Evolutionary conservation across 768 basidiomycete species (phyloP).

Genomic region (Lyophyllum semitale): DNA sequence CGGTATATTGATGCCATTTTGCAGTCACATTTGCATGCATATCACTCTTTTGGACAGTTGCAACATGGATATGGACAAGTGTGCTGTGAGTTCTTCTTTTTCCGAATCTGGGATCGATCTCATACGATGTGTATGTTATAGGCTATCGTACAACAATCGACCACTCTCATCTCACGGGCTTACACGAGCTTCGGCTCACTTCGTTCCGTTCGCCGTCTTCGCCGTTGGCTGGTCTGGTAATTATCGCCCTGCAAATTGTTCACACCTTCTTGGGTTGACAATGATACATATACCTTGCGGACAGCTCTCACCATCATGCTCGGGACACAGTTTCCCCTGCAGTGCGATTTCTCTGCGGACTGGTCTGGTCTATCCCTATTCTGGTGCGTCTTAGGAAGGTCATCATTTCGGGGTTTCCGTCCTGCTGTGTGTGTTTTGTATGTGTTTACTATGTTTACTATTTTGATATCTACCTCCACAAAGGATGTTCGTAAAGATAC

Average conservation of each 20-base stretch:
- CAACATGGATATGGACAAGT: constrained; percentile 2
- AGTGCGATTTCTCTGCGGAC: constrained; percentile 4
- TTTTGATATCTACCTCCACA: no score
- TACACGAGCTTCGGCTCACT: constrained; percentile 14
- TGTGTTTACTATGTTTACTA: background rate
- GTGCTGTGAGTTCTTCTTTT: background rate
- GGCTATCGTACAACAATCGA: constrained; percentile 12
- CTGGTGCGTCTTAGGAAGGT: constrained; percentile 8
- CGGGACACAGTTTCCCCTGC: constrained; percentile 9
- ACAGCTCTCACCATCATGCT: constrained; percentile 7
- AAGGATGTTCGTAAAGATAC: no score
- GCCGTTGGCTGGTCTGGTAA: constrained; percentile 8
- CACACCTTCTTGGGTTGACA: no score
- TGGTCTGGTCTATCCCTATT: constrained; percentile 6
- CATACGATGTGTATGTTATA: background rate
- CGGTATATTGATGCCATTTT: background rate
- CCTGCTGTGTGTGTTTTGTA: constrained; percentile 4
- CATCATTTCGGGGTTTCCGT: constrained; percentile 1
- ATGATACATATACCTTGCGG: no score
- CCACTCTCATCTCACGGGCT: constrained; percentile 14
- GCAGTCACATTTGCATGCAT: background rate
- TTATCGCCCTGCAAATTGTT: no score
- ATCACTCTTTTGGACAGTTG: background rate
- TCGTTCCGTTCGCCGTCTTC: constrained; percentile 5
- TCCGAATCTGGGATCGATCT: background rate